Percentiles rank a stretch among this genome's conserved stretches.
phyloP scores from a whole-genome alignment of 2,329 filamentous ascomycete genomes.

The Magnaporthales sp. region DNA sequence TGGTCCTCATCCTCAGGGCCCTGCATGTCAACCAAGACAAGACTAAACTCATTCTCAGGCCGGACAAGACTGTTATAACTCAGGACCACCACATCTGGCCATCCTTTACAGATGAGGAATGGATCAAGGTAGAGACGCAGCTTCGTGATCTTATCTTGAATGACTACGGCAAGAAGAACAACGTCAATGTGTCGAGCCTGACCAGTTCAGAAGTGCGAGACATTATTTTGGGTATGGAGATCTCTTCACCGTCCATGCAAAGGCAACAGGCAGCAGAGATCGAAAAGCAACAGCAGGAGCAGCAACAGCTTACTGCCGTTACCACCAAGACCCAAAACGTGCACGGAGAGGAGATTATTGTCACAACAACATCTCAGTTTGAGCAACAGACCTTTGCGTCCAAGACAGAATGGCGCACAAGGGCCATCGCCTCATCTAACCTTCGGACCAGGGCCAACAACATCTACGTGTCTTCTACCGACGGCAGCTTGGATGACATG shows the following conservation, averaged over 20 bases:
- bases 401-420: slow-evolving; percentile 97
- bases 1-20: slow-evolving; percentile 87
- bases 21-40: slow-evolving; percentile 98
- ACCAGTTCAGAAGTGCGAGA: slow-evolving; percentile 96
- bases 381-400: slow-evolving; percentile 97
- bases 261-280: slow-evolving; percentile 97
- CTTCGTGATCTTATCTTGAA: slow-evolving; percentile 93
- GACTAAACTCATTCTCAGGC: slow-evolving; percentile 88
- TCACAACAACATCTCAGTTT: slow-evolving; percentile 95
- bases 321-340: slow-evolving; percentile 98
- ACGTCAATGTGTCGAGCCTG: slow-evolving; percentile 94
- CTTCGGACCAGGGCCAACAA: slow-evolving; percentile 91
- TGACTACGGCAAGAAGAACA: slow-evolving; percentile 99
- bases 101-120: slow-evolving; percentile 85
- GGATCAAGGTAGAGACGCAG: slow-evolving; percentile 99
- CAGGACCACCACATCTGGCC: slow-evolving; percentile 99
- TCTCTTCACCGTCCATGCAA: slow-evolving; percentile 95
- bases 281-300: slow-evolving; percentile 96
- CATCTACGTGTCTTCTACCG: slow-evolving; percentile 95
- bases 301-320: slow-evolving; percentile 90
- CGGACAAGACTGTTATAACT: slow-evolving; percentile 96
- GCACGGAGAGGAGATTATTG: slow-evolving; percentile 94
- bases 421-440: slow-evolving; percentile 94
- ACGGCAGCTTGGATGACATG: slow-evolving; percentile 72
- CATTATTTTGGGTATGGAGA: slow-evolving; percentile 99